Conservation (phyloP, 176 grass and related monocot species). For the Avena sativa region DNA sequence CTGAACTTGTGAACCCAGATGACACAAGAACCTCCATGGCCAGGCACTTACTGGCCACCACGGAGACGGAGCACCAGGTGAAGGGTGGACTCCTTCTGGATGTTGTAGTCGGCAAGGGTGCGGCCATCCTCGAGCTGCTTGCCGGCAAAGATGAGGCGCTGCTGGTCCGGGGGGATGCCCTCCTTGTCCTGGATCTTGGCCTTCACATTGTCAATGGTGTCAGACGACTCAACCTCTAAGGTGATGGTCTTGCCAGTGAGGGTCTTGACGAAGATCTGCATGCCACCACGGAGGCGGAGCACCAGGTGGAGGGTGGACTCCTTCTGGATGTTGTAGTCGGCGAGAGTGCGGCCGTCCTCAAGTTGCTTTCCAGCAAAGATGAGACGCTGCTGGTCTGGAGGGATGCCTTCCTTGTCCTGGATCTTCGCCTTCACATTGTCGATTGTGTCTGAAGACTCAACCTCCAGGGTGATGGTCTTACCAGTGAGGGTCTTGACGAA, state of each 20-base stretch:
- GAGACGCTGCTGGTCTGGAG: constrained; percentile 74
- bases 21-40: constrained; percentile 25
- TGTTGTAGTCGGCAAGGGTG: constrained; percentile 64
- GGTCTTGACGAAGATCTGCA: constrained; percentile 80
- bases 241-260: constrained; percentile 79
- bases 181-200: constrained; percentile 86
- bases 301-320: constrained; percentile 78
- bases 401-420: constrained; percentile 92
- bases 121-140: constrained; percentile 77
- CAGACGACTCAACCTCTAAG: constrained; percentile 49
- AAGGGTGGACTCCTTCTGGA: constrained; percentile 75
- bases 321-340: constrained; percentile 66
- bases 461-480: constrained; percentile 87
- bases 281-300: constrained; percentile 41
- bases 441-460: constrained; percentile 61
- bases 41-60: constrained; percentile 46
- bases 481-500: constrained; percentile 80
- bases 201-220: constrained; percentile 85
- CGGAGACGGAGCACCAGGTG: constrained; percentile 74
- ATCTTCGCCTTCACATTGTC: constrained; percentile 88
- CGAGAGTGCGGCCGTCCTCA: constrained; percentile 42
- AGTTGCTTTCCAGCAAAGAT: constrained; percentile 81
- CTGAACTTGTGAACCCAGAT: neutral
- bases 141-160: constrained; percentile 66
- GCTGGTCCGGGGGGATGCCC: constrained; percentile 75